Base-by-base conservation (phyloP, 169 alveolate species). In the Plasmodium coatneyi region DNA sequence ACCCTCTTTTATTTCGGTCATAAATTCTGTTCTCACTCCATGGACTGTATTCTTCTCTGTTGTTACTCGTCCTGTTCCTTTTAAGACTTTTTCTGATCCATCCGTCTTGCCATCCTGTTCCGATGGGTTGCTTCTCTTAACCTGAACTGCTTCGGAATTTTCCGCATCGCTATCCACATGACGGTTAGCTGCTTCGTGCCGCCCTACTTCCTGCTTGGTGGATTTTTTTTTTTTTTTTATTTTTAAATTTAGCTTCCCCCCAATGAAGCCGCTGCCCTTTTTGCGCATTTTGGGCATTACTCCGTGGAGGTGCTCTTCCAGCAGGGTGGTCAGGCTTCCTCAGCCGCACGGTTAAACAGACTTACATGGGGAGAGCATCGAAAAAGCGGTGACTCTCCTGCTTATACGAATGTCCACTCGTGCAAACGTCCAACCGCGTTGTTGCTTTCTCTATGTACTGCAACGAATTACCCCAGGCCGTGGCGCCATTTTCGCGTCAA, bases 1-100 rank as follows among this genome's bases (percentile, higher is more conserved):
- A 1, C 96, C 96, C 16, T 84, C 86, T 66, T 87, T 83, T 4
- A 95, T 56, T 74, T 96, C 97, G 5, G 92, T 96, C 49, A 90
- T 78, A 89, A 96, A 96, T 41, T 92, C 93, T 12, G 97, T 96
- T 43, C 92, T 97, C 74, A 96, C 92, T 92, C 97, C 97, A 80
- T 95, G 97, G 19, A 96, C 84, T 2, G 97, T 96, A 78, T 92
- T 96, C 39, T 95, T 95, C n/a, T 95, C 91, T 14, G 97, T 92
- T 9, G 95, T 96, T 91, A 96, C 82, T 66, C 97, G 83, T 60
- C 97, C 97, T 80, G 94, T 74, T 0, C 97, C 97, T 28, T 39
- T 70, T 22, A 89, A 9, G 39, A 89, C 52, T 41, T 76, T 36
- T 16, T 16, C 60, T 6, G 52, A 70, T 5, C 41, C 34, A 0